A percentile compares a stretch with the other conserved stretches of the same genome.
Evolutionary conservation across 1,139 yeast genomes (phyloP).

Genomic region (Taiozyma sp.): DNA sequence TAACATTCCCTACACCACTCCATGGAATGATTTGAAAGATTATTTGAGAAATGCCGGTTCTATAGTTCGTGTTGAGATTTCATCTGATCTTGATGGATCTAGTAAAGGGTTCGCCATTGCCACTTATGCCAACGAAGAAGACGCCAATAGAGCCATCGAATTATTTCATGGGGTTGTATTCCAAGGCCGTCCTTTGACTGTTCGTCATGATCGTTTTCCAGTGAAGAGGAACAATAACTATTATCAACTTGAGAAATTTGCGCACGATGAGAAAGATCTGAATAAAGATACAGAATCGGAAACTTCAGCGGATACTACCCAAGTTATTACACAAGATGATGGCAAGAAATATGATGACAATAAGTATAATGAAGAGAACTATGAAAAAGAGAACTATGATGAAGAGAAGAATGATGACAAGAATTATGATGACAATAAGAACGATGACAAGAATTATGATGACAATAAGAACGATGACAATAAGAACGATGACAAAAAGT

Average conservation of each 20-base stretch:
- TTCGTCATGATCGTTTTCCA: slow-evolving; percentile 53
- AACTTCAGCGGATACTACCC: not conserved
- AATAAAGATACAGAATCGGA: slow-evolving; percentile 1
- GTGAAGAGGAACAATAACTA: not conserved
- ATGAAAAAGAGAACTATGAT: too few species aligned
- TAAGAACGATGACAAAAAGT: slow-evolving; percentile 15
- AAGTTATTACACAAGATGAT: slow-evolving; percentile 1
- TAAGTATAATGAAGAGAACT: too few species aligned
- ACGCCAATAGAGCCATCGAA: slow-evolving; percentile 57
- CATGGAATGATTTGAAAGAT: slow-evolving; percentile 52
- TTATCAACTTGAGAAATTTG: not conserved
- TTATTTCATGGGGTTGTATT: slow-evolving; percentile 56
- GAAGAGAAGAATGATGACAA: too few species aligned
- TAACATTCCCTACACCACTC: slow-evolving; percentile 52
- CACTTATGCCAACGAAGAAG: slow-evolving; percentile 51
- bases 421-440: not conserved
- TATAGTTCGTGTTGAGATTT: slow-evolving; percentile 52
- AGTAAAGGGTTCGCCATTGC: slow-evolving; percentile 79
- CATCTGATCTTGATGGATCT: slow-evolving; percentile 57
- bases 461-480: too few species aligned
- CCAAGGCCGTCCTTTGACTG: slow-evolving; percentile 65
- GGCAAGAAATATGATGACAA: slow-evolving; percentile 14
- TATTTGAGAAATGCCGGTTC: slow-evolving; percentile 39
- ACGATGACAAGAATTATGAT: too few species aligned
- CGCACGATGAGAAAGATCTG: not conserved